Evolutionary conservation across 345 rosid species (phyloP), one percentile per base, ranked within the genome.

Genomic region (Eucalyptus pauciflora): DNA sequence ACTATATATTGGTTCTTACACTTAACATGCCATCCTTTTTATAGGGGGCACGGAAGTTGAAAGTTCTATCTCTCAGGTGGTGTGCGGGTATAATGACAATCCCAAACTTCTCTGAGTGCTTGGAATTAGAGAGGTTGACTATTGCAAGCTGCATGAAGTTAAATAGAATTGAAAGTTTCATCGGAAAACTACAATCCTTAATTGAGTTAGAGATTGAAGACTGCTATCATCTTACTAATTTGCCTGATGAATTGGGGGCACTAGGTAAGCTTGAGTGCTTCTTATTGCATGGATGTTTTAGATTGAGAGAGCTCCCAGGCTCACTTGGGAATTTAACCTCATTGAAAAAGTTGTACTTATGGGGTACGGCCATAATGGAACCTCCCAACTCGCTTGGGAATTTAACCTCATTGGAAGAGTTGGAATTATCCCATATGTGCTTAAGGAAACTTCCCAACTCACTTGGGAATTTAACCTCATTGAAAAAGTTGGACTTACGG

Each of bases 71-170:
- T 58, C 29, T 58, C 0, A 2, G 1, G 13, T 56, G 1, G 1
- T 22, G 27, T 4, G 4, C 2, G 0, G 0, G 1, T 58, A 58
- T 58, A 58, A 25, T n/a, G 7, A 58, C 7, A 3, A 58, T 58
- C 14, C 67, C 67, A 0, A 2, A 25, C 33, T 3, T 62, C 16
- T 62, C 69, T 29, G 0, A 12, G 0, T 62, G 4, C 9, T 29
- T 6, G 8, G 3, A 0, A 0, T 62, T 62, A 29, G 16, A 62
- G 4, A 62, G 69, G 31, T 29, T 62, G 16, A 62, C 17, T 25
- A 1, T 60, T 25, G 14, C n/a, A 60, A 0, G 1, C 0, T 60
- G 14, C 67, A 0, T 1, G 0, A 5, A 0, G 2, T 6, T 25
- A 1, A 11, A 13, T 16, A 60, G 0, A 27, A 60, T 60, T 62